Percentiles rank a stretch among this genome's conserved stretches.
Evolutionary conservation across 768 basidiomycete genomes (phyloP).

Genomic region (Daedaleopsis sinensis): DNA sequence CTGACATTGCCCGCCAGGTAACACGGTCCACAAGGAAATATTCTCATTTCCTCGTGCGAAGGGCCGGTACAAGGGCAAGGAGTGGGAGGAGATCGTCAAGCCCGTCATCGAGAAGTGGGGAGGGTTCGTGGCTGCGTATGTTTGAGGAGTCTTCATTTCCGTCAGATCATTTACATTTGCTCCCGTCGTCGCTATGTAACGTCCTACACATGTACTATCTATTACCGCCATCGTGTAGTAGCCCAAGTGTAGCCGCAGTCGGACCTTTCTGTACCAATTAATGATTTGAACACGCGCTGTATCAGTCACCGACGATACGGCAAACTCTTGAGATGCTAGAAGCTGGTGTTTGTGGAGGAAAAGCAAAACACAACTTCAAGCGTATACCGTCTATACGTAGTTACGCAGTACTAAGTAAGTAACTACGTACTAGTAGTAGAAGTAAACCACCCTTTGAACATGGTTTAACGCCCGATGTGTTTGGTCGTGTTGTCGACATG

Average conservation of each 20-base stretch:
- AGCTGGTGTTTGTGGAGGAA: too few species aligned
- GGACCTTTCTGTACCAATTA: not conserved
- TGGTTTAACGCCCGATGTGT: constrained; percentile 8
- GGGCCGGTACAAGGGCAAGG: constrained; percentile 61
- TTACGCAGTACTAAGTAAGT: too few species aligned
- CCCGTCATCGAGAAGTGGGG: constrained; percentile 84
- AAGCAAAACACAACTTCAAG: too few species aligned
- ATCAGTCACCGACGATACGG: too few species aligned
- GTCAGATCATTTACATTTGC: not conserved
- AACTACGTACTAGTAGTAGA: too few species aligned
- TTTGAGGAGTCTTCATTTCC: not conserved
- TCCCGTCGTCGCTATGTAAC: not conserved
- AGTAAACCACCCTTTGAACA: too few species aligned
- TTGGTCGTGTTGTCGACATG: constrained; percentile 28
- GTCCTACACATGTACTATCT: not conserved
- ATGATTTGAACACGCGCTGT: too few species aligned
- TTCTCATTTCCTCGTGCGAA: constrained; percentile 68
- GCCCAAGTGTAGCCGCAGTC: too few species aligned
- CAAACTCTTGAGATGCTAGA: too few species aligned
- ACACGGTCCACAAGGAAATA: constrained; percentile 72
- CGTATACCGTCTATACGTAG: too few species aligned
- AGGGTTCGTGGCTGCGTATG: constrained; percentile 48
- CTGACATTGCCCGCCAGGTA: constrained; percentile 41
- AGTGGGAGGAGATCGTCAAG: constrained; percentile 76
- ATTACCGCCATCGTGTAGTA: not conserved